phyloP scores from a whole-genome alignment of 192 early-diverging fungal genomes.

The Podila clonocystis region DNA sequence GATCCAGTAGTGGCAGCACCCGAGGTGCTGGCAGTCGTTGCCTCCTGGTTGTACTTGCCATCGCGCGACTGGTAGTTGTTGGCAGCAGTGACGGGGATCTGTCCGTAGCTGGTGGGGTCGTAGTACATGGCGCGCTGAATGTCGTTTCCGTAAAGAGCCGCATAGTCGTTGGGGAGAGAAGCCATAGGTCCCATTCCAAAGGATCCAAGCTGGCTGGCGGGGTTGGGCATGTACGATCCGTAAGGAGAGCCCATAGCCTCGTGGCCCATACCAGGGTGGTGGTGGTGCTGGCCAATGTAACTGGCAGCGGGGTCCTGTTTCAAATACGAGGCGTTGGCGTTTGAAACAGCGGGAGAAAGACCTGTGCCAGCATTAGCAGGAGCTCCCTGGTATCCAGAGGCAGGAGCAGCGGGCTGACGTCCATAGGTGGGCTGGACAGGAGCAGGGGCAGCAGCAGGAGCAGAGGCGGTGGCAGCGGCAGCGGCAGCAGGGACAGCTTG shows the following conservation, averaged over 20 bases:
- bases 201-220: slow-evolving; percentile 56
- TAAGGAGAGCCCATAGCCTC: slow-evolving; percentile 62
- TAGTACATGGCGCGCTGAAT: slow-evolving; percentile 72
- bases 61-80: slow-evolving; percentile 64
- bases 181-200: slow-evolving; percentile 67
- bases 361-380: slow-evolving; percentile 18
- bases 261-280: slow-evolving; percentile 54
- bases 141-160: slow-evolving; percentile 70
- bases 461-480: neutral
- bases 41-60: slow-evolving; percentile 60
- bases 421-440: too few species aligned
- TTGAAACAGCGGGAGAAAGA: slow-evolving; percentile 32
- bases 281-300: slow-evolving; percentile 64
- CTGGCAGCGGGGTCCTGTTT: slow-evolving; percentile 44
- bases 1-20: slow-evolving; percentile 47
- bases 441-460: neutral
- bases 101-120: slow-evolving; percentile 66
- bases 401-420: slow-evolving; percentile 1
- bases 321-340: slow-evolving; percentile 38
- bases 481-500: slow-evolving; percentile 11
- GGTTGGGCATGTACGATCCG: slow-evolving; percentile 57
- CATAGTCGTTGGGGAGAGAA: slow-evolving; percentile 63
- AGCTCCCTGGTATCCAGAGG: slow-evolving; percentile 12
- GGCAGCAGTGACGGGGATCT: slow-evolving; percentile 64
- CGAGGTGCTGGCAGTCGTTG: slow-evolving; percentile 30